Evolutionary conservation across 2,329 filamentous ascomycete genomes (phyloP).

Genomic region (Septoria petroselini): DNA sequence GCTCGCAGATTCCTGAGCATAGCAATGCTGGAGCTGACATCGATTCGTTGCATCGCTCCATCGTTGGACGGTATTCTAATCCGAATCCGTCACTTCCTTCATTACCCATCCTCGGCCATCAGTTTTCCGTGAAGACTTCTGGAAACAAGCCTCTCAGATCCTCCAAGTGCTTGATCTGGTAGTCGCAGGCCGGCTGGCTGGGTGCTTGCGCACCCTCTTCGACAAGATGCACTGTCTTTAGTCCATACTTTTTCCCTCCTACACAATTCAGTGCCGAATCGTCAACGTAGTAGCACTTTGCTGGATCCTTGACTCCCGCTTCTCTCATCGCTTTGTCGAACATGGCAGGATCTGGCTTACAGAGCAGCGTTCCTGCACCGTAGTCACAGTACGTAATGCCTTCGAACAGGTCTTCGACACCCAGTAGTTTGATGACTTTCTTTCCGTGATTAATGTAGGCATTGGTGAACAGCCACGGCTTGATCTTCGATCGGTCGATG

Average conservation of each 20-base stretch:
- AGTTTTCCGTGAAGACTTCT: too few relatives aligned
- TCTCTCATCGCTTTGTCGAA: constrained; percentile 86
- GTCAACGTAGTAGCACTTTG: constrained; percentile 90
- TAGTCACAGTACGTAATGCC: constrained; percentile 97
- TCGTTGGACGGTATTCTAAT: too few relatives aligned
- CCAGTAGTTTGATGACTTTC: constrained; percentile 75
- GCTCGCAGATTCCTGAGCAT: too few relatives aligned
- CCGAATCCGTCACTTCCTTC: too few relatives aligned
- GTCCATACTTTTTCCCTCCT: constrained; percentile 74
- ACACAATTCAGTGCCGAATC: constrained; percentile 82
- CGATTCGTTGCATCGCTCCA: too few relatives aligned
- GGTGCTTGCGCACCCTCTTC: constrained; percentile 68
- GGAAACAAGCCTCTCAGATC: too few relatives aligned
- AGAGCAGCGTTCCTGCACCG: constrained; percentile 66
- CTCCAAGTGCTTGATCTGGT: constrained; percentile 34
- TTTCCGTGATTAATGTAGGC: constrained; percentile 87
- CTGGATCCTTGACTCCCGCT: constrained; percentile 64
- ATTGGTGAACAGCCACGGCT: constrained; percentile 92
- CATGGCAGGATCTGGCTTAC: constrained; percentile 82
- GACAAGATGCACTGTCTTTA: constrained; percentile 81
- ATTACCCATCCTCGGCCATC: too few relatives aligned
- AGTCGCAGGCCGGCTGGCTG: constrained; percentile 58
- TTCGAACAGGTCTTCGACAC: constrained; percentile 85
- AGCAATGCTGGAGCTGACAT: too few relatives aligned
- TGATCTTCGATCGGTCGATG: constrained; percentile 79